phyloP scores from a whole-genome alignment of 2,329 filamentous ascomycete genomes.

The Fusarium dimerum region DNA sequence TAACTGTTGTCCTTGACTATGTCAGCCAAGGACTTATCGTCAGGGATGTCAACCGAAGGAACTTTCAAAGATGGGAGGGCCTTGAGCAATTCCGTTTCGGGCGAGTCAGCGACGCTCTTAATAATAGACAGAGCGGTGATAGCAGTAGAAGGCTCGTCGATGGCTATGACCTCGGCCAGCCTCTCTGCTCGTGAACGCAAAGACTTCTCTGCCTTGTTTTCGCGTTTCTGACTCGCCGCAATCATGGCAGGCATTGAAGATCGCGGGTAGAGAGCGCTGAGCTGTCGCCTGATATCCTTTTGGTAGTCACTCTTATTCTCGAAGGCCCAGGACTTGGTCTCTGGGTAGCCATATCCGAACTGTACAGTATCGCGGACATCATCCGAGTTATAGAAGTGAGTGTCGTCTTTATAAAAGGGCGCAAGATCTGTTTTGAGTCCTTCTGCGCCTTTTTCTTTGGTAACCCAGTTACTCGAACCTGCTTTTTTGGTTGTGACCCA shows the following conservation, averaged over 20 bases:
- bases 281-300: neutral
- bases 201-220: neutral
- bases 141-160: neutral
- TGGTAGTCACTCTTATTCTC: neutral
- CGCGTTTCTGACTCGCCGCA: neutral
- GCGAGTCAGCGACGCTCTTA: neutral
- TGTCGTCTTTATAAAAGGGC: constrained; percentile 4
- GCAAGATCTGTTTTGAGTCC: neutral
- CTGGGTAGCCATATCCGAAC: constrained; percentile 12
- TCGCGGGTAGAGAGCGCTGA: neutral
- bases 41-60: neutral
- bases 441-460: neutral
- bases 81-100: too few species aligned
- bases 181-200: neutral
- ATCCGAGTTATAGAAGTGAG: constrained; percentile 5
- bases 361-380: constrained; percentile 5
- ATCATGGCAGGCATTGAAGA: neutral
- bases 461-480: neutral
- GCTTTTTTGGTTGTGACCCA: neutral
- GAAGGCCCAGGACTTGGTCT: constrained; percentile 1
- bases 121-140: neutral
- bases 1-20: constrained; percentile 3
- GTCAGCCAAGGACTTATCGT: neutral
- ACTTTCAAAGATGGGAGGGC: neutral
- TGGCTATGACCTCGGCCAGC: neutral